Percentiles rank a stretch among this genome's conserved stretches.
Conservation (phyloP, 805 yeast genomes). For the Grigorovia yakushimaensis region DNA sequence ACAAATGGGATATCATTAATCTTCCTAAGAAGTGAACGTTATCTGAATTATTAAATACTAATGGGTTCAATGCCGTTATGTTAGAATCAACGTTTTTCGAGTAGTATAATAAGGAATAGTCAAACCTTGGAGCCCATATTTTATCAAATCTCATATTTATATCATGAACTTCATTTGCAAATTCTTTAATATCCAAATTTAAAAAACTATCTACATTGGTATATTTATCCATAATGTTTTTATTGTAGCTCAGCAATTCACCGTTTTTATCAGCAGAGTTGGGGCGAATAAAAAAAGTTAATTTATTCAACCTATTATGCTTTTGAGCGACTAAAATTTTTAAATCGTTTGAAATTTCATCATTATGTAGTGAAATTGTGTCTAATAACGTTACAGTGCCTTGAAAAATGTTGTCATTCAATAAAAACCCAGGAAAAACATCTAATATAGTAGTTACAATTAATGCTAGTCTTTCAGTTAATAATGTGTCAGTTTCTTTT, state of each 20-base stretch:
- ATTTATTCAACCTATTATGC: conserved; percentile 35
- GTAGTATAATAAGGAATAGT: conserved; percentile 63
- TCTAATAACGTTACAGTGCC: conserved; percentile 45
- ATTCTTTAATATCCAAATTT: conserved; percentile 38
- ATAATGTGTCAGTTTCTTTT: conserved; percentile 28
- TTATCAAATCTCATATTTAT: conserved; percentile 58
- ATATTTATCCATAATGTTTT: conserved; percentile 12
- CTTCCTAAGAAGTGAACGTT: conserved; percentile 75
- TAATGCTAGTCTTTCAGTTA: conserved; percentile 42
- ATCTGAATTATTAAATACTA: conserved; percentile 55
- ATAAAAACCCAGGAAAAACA: conserved; percentile 57
- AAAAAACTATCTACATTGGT: conserved; percentile 40
- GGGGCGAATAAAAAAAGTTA: not conserved
- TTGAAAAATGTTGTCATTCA: conserved; percentile 53
- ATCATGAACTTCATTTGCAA: conserved; percentile 55
- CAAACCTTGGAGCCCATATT: conserved; percentile 71
- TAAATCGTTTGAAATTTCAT: conserved; percentile 42
- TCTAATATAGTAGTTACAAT: conserved; percentile 48
- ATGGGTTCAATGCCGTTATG: conserved; percentile 50
- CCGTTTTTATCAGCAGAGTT: conserved; percentile 2
- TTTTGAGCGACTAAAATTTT: conserved; percentile 42
- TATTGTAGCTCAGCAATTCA: not conserved
- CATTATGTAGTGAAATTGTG: conserved; percentile 37
- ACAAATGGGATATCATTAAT: conserved; percentile 57
- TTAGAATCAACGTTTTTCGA: conserved; percentile 24